These are phyloP conservation scores for Phytophthora pluvialis DNA, from an alignment of 352 stramenopile genomes.

Conservation along the genomic window DNA sequence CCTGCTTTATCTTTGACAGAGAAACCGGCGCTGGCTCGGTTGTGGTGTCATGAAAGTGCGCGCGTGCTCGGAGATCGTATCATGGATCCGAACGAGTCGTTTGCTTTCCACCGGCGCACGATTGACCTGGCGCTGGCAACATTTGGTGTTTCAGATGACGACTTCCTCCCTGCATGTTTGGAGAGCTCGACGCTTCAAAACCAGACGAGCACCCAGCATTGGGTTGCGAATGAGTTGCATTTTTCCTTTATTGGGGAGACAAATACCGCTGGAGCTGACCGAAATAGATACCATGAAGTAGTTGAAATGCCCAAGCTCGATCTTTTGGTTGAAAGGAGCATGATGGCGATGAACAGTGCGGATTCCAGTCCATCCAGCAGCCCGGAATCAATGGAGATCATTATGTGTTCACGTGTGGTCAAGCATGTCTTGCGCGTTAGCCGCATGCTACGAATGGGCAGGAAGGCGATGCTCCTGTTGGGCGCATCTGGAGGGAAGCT, in stretches of 20 bases:
- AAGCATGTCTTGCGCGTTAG: conserved; percentile 61
- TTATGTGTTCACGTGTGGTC: conserved; percentile 63
- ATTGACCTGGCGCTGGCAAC: conserved; percentile 49
- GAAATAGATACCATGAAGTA: conserved; percentile 66
- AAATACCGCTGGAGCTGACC: conserved; percentile 37
- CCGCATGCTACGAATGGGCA: conserved; percentile 48
- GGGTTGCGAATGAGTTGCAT: conserved; percentile 54
- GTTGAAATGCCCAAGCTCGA: conserved; percentile 59
- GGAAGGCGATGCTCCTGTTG: conserved; percentile 54
- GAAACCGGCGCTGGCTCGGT: conserved; percentile 55
- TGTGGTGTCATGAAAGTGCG: conserved; percentile 78
- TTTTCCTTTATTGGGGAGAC: conserved; percentile 68
- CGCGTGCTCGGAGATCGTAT: conserved; percentile 64
- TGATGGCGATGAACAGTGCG: conserved; percentile 57
- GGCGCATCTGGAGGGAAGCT: conserved; percentile 56
- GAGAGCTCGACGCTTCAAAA: conserved; percentile 26
- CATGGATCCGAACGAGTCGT: conserved; percentile 37
- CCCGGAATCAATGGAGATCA: conserved; percentile 50
- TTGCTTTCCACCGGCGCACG: conserved; percentile 50
- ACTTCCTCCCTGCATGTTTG: conserved; percentile 37
- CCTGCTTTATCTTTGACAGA: conserved; percentile 44
- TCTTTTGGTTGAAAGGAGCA: conserved; percentile 57
- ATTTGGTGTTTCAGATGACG: conserved; percentile 54
- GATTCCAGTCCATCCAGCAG: conserved; percentile 13
- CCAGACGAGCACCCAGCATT: conserved; percentile 30